Percentiles rank a stretch among this genome's conserved stretches.
phyloP scores from a whole-genome alignment of 2,329 filamentous ascomycete genomes.

The Orbilia blumenaviensis region DNA sequence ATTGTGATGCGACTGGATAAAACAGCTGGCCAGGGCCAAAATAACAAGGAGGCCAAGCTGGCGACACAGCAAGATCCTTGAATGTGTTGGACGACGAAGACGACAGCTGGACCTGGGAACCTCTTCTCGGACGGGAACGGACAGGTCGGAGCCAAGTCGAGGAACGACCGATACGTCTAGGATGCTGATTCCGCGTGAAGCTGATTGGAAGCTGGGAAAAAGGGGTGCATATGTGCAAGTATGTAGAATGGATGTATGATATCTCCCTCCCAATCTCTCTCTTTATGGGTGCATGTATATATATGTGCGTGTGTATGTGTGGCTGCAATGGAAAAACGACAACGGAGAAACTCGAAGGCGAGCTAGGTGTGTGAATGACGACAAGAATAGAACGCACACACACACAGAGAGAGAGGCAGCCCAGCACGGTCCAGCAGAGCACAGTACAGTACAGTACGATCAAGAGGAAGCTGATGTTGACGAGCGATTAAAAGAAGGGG shows the following conservation, averaged over 20 bases:
- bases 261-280: no score
- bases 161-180: not conserved
- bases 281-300: no score
- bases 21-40: slow-evolving; percentile 13
- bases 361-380: not conserved
- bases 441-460: not conserved
- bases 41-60: slow-evolving; percentile 9
- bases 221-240: not conserved
- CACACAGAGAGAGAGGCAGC: no score
- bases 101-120: not conserved
- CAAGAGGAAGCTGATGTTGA: slow-evolving; percentile 15
- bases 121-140: not conserved
- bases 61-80: slow-evolving; percentile 20
- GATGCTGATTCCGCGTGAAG: not conserved
- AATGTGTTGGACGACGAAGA: slow-evolving; percentile 24
- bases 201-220: not conserved
- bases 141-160: slow-evolving; percentile 4
- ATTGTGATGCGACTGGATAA: slow-evolving; percentile 14
- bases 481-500: slow-evolving; percentile 22
- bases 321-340: not conserved
- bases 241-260: no score
- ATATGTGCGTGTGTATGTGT: not conserved
- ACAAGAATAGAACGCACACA: not conserved
- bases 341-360: slow-evolving; percentile 9
- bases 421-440: no score